phyloP scores from a whole-genome alignment of 257 asterid species.

The Ligustrum vulgare region DNA sequence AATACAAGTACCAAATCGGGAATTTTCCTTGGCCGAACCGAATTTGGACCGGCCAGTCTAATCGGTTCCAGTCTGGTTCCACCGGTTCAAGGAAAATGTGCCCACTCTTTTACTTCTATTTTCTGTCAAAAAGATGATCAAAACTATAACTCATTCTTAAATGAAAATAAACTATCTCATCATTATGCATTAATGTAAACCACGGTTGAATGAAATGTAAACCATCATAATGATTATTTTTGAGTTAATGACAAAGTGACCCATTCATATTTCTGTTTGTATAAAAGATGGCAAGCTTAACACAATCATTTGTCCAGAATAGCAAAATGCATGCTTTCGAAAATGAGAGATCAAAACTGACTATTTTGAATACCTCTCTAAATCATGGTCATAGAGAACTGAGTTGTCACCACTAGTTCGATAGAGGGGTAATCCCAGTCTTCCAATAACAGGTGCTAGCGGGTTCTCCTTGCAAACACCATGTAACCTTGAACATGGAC shows the following conservation, averaged over 20 bases:
- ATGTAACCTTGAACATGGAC: conserved; percentile 69
- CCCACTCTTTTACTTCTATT: neutral
- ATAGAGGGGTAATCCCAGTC: conserved; percentile 90
- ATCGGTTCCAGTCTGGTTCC: too few species aligned
- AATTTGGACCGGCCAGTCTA: too few species aligned
- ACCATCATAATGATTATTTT: neutral
- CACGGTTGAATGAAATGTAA: neutral
- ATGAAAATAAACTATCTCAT: neutral
- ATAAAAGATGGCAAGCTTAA: neutral
- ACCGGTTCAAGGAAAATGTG: too few species aligned
- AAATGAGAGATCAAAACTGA: conserved; percentile 7
- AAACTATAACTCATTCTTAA: neutral
- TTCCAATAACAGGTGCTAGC: conserved; percentile 80
- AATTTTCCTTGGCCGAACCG: too few species aligned
- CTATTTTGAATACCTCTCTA: conserved; percentile 65
- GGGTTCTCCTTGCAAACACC: conserved; percentile 98
- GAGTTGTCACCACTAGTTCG: conserved; percentile 98
- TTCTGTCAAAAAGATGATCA: neutral
- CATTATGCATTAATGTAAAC: neutral
- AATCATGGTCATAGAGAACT: conserved; percentile 92
- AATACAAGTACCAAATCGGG: too few species aligned
- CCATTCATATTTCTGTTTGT: neutral
- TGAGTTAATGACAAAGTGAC: neutral
- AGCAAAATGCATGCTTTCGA: neutral
- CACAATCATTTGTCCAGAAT: neutral